Evolutionary conservation across 2,329 filamentous ascomycete species (phyloP), one percentile per base, ranked within the genome.

Genomic region (Aspergillus novofumigatus): DNA sequence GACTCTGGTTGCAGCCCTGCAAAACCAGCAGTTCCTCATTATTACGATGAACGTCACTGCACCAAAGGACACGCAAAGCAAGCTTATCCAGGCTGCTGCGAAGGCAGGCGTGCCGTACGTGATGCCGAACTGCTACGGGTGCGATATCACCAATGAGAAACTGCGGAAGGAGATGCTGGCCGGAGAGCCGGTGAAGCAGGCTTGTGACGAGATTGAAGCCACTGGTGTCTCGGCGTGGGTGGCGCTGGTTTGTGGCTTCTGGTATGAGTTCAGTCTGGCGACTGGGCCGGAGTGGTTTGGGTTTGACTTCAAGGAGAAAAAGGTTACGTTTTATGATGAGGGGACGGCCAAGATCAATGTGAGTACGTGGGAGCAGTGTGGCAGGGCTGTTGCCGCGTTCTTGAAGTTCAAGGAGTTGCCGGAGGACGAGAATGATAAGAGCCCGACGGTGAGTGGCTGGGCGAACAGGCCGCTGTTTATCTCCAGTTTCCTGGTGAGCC

Each of bases 281-380:
- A 64, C 68, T 1, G 67, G 66, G 0, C 55, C 62, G 6, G 58
- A 68, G 20, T 63, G 66, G 48, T 82, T 72, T 58, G 82, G 82
- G 0, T 81, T 84, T 63, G 78, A 82, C 48, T 68, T 83, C 32
- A 62, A 69, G 5, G 71, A 78, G 10, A 69, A 69, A 2, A 71
- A 65, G 20, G 68, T 78, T 3, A 78, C 74, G 0, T 69, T 83
- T 11, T 82, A 77, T 56, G 84, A 85, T 57, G 81, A 83, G 10
- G 87, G 87, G 0, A 77, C 77, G 14, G 78, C 76, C 1, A 78
- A 72, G 54, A 82, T 87, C 64, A 83, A 81, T 58, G 81, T 77
- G 1, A 83, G 80, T n/a, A 88, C 87, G 0, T 86, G 81, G 80
- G 63, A 72, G 3, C 85, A 88, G 69, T 74, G 79, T 64, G 78